These are phyloP conservation scores for Colletotrichum theobromicola DNA, from an alignment of 2,329 filamentous ascomycete species.

Conservation along the genomic window DNA sequence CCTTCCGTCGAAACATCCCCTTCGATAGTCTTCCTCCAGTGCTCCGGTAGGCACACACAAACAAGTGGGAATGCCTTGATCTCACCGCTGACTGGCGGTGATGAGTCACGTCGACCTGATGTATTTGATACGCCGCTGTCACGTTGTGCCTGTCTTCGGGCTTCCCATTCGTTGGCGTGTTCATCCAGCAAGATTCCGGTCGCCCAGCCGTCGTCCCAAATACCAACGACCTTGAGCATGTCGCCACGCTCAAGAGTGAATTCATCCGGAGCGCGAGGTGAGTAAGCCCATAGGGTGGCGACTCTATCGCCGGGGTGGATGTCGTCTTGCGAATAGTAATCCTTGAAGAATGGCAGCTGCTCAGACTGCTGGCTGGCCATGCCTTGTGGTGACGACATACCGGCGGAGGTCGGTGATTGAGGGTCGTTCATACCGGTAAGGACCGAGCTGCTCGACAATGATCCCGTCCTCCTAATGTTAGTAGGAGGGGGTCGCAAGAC, in stretches of 20 bases:
- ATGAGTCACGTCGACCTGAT: slow-evolving; percentile 65
- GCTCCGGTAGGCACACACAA: slow-evolving; percentile 92
- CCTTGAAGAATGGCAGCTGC: slow-evolving; percentile 94
- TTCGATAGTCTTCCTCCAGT: slow-evolving; percentile 97
- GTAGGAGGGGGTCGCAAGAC: slow-evolving; percentile 64
- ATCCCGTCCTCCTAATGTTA: slow-evolving; percentile 77
- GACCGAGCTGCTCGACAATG: slow-evolving; percentile 83
- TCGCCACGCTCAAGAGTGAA: slow-evolving; percentile 93
- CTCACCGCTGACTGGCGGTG: slow-evolving; percentile 74
- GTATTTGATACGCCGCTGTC: slow-evolving; percentile 94
- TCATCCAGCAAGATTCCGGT: slow-evolving; percentile 87
- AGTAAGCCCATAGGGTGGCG: slow-evolving; percentile 93
- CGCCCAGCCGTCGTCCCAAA: slow-evolving; percentile 99
- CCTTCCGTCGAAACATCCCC: slow-evolving; percentile 77
- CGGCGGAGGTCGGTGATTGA: slow-evolving; percentile 75
- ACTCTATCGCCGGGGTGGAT: slow-evolving; percentile 92
- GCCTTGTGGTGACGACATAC: slow-evolving; percentile 83
- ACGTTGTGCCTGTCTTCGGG: slow-evolving; percentile 75
- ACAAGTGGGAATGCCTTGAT: slow-evolving; percentile 98
- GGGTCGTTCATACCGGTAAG: slow-evolving; percentile 70
- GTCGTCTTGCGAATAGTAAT: slow-evolving; percentile 97
- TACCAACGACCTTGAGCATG: slow-evolving; percentile 97
- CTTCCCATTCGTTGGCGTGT: slow-evolving; percentile 87
- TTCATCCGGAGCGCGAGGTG: slow-evolving; percentile 90
- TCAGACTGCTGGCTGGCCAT: slow-evolving; percentile 91